phyloP scores from a whole-genome alignment of 148 eudicot species.

The Hydrangea macrophylla region DNA sequence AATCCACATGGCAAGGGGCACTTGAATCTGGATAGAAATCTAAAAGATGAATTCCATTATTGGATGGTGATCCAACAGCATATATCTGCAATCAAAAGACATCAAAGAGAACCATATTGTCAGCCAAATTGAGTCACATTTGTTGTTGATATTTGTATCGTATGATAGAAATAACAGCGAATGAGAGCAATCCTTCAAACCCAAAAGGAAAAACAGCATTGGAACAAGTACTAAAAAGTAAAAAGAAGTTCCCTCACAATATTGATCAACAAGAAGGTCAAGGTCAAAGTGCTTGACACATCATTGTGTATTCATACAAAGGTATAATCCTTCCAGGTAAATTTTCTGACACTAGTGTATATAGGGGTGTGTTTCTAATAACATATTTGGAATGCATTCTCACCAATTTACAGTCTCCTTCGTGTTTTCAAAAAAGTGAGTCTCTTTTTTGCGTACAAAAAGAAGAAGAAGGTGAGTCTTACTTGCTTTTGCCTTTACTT shows the following conservation, averaged over 20 bases:
- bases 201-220: neutral
- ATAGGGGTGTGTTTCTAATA: too few species aligned
- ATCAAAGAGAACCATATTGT: neutral
- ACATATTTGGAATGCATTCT: too few species aligned
- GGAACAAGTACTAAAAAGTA: neutral
- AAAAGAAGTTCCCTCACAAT: neutral
- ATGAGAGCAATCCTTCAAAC: neutral
- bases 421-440: too few species aligned
- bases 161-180: neutral
- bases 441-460: too few species aligned
- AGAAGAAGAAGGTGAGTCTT: too few species aligned
- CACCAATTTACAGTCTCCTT: too few species aligned
- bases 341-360: neutral
- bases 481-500: too few species aligned
- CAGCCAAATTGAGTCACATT: neutral
- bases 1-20: slow-evolving; percentile 84
- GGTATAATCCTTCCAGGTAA: neutral
- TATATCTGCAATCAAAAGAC: slow-evolving; percentile 49
- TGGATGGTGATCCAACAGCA: slow-evolving; percentile 71
- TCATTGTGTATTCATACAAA: neutral
- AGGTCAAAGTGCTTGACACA: neutral
- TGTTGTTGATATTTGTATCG: neutral
- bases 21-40: slow-evolving; percentile 69
- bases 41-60: slow-evolving; percentile 64
- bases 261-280: neutral